These are phyloP conservation scores for Cordia subcordata DNA, from an alignment of 257 asterid genomes.

Conservation along the genomic window DNA sequence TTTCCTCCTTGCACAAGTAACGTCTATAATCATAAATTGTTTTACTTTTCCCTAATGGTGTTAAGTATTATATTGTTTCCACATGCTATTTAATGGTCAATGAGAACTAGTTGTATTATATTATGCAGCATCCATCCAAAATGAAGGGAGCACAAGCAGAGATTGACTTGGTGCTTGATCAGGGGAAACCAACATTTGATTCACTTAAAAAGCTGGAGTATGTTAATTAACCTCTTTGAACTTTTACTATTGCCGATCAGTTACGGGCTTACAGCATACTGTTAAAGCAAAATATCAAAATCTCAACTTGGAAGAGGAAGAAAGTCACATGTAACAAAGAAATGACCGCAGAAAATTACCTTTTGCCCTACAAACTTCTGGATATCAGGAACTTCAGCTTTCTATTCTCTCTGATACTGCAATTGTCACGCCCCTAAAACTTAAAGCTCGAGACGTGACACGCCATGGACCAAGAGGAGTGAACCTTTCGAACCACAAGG, in stretches of 20 bases:
- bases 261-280: too few relatives aligned
- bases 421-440: too few relatives aligned
- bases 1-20: constrained; percentile 88
- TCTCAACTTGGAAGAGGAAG: too few relatives aligned
- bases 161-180: constrained; percentile 74
- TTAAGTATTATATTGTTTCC: background rate
- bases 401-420: too few relatives aligned
- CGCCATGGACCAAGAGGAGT: too few relatives aligned
- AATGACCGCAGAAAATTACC: too few relatives aligned
- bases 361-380: too few relatives aligned
- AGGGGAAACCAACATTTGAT: constrained; percentile 53
- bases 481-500: too few relatives aligned
- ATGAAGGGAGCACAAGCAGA: constrained; percentile 94
- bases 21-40: constrained; percentile 2
- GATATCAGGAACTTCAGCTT: too few relatives aligned
- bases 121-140: constrained; percentile 74
- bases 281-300: too few relatives aligned
- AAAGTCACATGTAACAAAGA: too few relatives aligned
- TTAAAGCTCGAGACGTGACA: too few relatives aligned
- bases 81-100: background rate
- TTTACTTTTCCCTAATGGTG: constrained; percentile 6
- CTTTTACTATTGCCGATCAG: constrained; percentile 3
- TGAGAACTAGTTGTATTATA: constrained; percentile 5
- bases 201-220: constrained; percentile 74
- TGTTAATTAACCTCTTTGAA: constrained; percentile 19